phyloP scores from a whole-genome alignment of 2,329 filamentous ascomycete genomes.

The Claviceps monticola region DNA sequence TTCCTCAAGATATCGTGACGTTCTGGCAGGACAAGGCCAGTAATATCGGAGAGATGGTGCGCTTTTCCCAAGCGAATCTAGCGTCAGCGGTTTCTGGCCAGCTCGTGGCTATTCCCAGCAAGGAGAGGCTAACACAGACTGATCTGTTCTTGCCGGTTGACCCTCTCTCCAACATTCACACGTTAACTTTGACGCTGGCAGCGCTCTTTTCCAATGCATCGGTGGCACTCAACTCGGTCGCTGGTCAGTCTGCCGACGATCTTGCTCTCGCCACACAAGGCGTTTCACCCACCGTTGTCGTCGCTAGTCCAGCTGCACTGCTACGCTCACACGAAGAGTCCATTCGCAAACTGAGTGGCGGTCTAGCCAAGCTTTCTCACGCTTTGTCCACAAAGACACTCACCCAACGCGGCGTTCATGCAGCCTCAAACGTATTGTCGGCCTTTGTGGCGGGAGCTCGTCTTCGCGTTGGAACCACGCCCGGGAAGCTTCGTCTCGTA shows the following conservation, averaged over 20 bases:
- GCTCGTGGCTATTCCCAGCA: slow-evolving; percentile 59
- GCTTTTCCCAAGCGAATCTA: slow-evolving; percentile 74
- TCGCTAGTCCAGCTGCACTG: slow-evolving; percentile 63
- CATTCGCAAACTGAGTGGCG: slow-evolving; percentile 43
- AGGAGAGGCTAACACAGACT: slow-evolving; percentile 55
- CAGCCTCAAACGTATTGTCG: slow-evolving; percentile 36
- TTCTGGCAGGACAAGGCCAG: slow-evolving; percentile 49
- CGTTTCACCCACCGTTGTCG: slow-evolving; percentile 68
- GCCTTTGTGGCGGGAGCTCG: slow-evolving; percentile 42
- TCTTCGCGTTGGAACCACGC: slow-evolving; percentile 44
- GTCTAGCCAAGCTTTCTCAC: slow-evolving; percentile 54
- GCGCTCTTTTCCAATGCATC: slow-evolving; percentile 77
- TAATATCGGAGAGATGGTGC: slow-evolving; percentile 54
- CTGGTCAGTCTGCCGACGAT: slow-evolving; percentile 58
- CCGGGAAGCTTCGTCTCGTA: slow-evolving; percentile 67
- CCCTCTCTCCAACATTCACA: slow-evolving; percentile 64
- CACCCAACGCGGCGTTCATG: slow-evolving; percentile 55
- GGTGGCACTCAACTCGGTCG: slow-evolving; percentile 78
- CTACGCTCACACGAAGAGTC: slow-evolving; percentile 52
- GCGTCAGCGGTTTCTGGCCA: slow-evolving; percentile 73
- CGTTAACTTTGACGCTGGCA: slow-evolving; percentile 64
- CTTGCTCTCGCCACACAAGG: slow-evolving; percentile 59
- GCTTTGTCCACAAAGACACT: slow-evolving; percentile 58
- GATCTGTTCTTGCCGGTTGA: slow-evolving; percentile 82
- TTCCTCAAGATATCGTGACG: slow-evolving; percentile 42